These are phyloP conservation scores for Sphaerulina vaccinii DNA, from an alignment of 2,329 filamentous ascomycete species.

Conservation along the genomic window DNA sequence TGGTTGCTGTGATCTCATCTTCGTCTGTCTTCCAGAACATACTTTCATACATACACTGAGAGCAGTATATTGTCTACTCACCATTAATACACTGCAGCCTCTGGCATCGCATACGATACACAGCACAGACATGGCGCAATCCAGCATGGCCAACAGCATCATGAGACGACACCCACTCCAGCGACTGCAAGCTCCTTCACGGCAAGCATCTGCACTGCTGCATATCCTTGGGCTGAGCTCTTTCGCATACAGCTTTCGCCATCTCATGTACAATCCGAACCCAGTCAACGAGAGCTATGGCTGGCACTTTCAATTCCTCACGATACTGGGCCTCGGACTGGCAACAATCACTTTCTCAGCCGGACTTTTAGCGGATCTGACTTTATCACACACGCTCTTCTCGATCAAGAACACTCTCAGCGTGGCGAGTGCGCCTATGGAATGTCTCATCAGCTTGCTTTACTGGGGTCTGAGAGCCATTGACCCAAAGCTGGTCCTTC, in stretches of 20 bases:
- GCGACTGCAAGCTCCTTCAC: conserved; percentile 64
- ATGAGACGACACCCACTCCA: conserved; percentile 60
- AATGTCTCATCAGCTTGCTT: conserved; percentile 67
- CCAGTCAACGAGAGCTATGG: conserved; percentile 59
- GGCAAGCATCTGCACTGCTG: conserved; percentile 60
- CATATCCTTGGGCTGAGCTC: conserved; percentile 54
- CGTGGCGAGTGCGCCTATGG: conserved; percentile 65
- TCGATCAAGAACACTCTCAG: conserved; percentile 65
- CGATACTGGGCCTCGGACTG: conserved; percentile 67
- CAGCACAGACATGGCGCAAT: too few relatives aligned
- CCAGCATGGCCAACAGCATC: conserved; percentile 32
- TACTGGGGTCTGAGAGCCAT: conserved; percentile 68
- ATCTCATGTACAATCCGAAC: conserved; percentile 40
- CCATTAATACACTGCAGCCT: too few relatives aligned
- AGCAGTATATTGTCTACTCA: too few relatives aligned
- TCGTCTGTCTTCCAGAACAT: too few relatives aligned
- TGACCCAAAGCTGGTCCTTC: conserved; percentile 55
- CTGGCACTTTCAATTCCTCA: conserved; percentile 70
- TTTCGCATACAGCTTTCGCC: conserved; percentile 47
- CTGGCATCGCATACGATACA: too few relatives aligned
- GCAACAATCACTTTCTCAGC: conserved; percentile 60
- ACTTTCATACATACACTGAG: too few relatives aligned
- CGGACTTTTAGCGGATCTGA: conserved; percentile 65
- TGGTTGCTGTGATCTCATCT: too few relatives aligned
- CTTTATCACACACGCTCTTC: conserved; percentile 59